Conservation (phyloP, 805 yeast species). For the Torulaspora franciscae region DNA sequence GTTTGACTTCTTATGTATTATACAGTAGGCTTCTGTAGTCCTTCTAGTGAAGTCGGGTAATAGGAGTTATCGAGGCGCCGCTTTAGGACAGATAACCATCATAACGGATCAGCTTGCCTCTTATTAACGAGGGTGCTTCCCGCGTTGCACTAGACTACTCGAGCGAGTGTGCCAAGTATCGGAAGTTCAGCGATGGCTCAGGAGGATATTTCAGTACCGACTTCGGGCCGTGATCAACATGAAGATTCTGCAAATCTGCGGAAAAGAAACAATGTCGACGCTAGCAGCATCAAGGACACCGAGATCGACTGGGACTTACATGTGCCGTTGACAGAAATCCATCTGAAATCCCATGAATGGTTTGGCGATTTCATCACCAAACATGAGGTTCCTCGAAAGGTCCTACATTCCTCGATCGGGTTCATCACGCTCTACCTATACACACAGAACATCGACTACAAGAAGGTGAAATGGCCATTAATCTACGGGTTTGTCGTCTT, state of each 20-base stretch:
- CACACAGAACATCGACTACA: conserved; percentile 51
- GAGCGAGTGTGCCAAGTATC: neutral
- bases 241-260: neutral
- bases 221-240: conserved; percentile 2
- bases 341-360: conserved; percentile 39
- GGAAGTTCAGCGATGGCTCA: conserved; percentile 4
- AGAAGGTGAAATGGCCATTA: conserved; percentile 57
- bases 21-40: too few relatives aligned
- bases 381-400: conserved; percentile 86
- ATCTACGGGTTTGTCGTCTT: conserved; percentile 51
- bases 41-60: neutral
- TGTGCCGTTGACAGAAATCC: conserved; percentile 32
- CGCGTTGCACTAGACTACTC: too few relatives aligned
- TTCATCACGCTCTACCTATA: conserved; percentile 71
- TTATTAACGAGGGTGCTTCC: neutral
- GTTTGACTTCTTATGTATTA: too few relatives aligned
- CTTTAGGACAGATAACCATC: neutral
- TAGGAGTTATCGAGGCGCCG: neutral
- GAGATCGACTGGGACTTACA: conserved; percentile 24
- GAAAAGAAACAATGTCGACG: conserved; percentile 4
- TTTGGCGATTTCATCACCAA: conserved; percentile 56
- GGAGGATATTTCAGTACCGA: conserved; percentile 13
- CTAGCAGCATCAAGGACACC: neutral
- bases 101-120: neutral
- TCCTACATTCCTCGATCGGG: conserved; percentile 86